A percentile compares a stretch with the other conserved stretches of the same genome.
These are phyloP conservation scores for Phyllostachys edulis DNA, from an alignment of 176 grass and related monocot species.

Conservation along the genomic window DNA sequence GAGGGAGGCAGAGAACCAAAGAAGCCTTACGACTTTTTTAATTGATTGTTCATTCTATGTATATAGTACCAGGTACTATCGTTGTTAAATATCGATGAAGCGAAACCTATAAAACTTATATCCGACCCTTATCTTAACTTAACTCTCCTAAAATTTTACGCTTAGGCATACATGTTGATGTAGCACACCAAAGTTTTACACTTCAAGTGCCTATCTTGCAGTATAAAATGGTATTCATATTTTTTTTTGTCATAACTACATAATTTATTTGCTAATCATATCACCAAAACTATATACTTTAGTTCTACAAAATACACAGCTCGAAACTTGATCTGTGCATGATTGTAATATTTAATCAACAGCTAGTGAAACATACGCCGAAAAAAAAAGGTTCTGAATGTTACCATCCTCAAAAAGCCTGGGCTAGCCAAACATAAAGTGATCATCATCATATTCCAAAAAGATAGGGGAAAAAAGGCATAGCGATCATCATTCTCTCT, in stretches of 20 bases:
- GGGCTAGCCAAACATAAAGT: conserved; percentile 26
- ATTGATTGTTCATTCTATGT: no score
- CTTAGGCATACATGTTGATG: neutral
- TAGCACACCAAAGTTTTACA: neutral
- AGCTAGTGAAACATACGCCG: neutral
- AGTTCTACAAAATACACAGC: neutral
- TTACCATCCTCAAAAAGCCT: conserved; percentile 29
- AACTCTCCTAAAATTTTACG: neutral
- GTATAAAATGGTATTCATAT: neutral
- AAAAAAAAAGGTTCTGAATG: conserved; percentile 13
- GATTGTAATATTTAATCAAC: neutral
- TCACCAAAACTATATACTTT: neutral
- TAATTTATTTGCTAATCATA: neutral
- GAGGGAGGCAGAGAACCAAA: no score
- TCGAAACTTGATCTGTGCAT: neutral
- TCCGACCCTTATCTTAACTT: neutral
- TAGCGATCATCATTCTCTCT: conserved; percentile 12
- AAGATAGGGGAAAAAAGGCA: neutral
- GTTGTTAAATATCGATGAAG: neutral
- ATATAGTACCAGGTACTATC: no score
- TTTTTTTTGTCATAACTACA: neutral
- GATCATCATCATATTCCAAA: conserved; percentile 4
- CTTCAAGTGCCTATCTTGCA: neutral
- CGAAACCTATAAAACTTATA: neutral
- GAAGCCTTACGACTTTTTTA: no score